Percentiles rank a stretch among this genome's conserved stretches.
Conservation (phyloP, 2,329 filamentous ascomycete species). For the Botrytis elliptica region DNA sequence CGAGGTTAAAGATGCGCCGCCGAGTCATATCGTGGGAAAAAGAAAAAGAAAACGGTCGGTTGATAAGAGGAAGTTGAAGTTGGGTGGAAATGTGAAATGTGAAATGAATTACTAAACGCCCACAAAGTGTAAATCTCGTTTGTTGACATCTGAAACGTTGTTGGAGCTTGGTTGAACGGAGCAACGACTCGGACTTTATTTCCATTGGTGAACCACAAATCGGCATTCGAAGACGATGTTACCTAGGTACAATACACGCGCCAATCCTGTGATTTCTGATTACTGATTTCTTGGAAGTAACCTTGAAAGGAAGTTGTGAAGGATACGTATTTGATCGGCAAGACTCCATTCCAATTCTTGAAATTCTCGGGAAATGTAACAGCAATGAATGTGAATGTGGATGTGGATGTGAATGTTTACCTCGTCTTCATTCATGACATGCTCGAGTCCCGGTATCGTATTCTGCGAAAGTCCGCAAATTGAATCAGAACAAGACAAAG, state of each 20-base stretch:
- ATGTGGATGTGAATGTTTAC: background rate
- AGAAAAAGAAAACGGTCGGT: background rate
- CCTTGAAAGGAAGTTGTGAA: conserved; percentile 3
- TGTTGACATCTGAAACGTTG: conserved; percentile 8
- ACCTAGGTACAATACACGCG: background rate
- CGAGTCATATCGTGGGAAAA: background rate
- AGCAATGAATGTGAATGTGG: background rate
- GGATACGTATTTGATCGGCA: background rate
- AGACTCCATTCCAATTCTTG: background rate
- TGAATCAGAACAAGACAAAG: background rate
- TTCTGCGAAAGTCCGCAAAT: background rate
- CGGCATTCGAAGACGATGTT: background rate
- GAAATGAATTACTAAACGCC: background rate
- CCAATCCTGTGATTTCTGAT: conserved; percentile 11
- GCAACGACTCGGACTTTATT: background rate
- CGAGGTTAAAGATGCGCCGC: background rate
- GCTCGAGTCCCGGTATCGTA: background rate
- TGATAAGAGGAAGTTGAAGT: background rate
- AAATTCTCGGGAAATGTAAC: background rate
- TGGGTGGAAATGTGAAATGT: background rate
- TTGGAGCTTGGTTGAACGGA: background rate
- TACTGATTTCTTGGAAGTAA: background rate
- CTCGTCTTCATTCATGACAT: background rate
- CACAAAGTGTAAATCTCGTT: conserved; percentile 4
- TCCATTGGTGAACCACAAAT: conserved; percentile 1